phyloP scores from a whole-genome alignment of 331 rosid genomes.

The Cydonia oblonga region DNA sequence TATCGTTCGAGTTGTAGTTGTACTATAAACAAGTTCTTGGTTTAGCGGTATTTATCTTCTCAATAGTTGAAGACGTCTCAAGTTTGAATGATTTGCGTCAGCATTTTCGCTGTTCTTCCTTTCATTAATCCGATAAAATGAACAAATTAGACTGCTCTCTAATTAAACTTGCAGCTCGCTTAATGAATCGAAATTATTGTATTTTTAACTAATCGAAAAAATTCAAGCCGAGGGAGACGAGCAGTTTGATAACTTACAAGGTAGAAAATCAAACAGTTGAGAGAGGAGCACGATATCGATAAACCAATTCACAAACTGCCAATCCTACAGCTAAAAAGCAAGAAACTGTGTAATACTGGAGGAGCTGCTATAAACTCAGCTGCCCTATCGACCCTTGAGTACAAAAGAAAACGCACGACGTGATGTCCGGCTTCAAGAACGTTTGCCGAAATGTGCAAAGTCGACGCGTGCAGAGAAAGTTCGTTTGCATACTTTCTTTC shows the following conservation, averaged over 20 bases:
- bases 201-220: background rate
- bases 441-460: constrained; percentile 7
- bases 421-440: constrained; percentile 1
- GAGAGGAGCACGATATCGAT: constrained; percentile 12
- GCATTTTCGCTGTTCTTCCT: too few species aligned
- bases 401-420: background rate
- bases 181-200: constrained; percentile 4
- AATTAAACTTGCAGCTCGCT: background rate
- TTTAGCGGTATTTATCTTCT: background rate
- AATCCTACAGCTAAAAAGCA: constrained; percentile 32
- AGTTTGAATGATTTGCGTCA: too few species aligned
- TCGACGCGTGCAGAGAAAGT: background rate
- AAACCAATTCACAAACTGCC: constrained; percentile 35
- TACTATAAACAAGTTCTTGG: background rate
- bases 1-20: background rate
- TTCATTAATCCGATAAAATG: too few species aligned
- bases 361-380: constrained; percentile 26
- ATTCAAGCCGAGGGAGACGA: constrained; percentile 17
- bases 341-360: constrained; percentile 11
- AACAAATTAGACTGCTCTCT: too few species aligned
- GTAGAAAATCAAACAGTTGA: constrained; percentile 23
- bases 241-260: constrained; percentile 39
- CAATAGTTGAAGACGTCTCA: too few species aligned
- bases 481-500: background rate
- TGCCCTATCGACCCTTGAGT: constrained; percentile 15